Evolutionary conservation across 805 yeast species (phyloP).

Genomic region (Monosporozyma solicola): DNA sequence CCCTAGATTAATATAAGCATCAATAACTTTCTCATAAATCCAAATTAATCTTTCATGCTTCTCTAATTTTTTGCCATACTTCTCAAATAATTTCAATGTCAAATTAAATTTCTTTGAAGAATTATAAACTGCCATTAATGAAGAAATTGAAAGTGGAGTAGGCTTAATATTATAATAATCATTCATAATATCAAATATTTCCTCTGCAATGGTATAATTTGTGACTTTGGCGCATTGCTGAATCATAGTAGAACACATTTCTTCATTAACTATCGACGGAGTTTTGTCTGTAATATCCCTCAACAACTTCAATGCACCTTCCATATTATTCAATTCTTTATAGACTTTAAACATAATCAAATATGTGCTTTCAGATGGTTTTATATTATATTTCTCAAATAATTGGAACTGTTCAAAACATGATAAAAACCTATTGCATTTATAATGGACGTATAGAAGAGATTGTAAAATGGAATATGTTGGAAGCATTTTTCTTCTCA

Average conservation of each 20-base stretch:
- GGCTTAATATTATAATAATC: slow-evolving; percentile 24
- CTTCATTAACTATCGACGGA: slow-evolving; percentile 14
- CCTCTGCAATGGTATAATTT: slow-evolving; percentile 23
- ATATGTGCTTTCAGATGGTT: slow-evolving; percentile 23
- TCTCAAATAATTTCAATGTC: slow-evolving; percentile 16
- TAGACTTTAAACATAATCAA: slow-evolving; percentile 22
- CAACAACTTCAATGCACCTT: slow-evolving; percentile 26
- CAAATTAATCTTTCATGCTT: slow-evolving; percentile 4
- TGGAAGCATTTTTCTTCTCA: slow-evolving; percentile 41
- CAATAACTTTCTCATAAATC: slow-evolving; percentile 18
- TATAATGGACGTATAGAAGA: slow-evolving; percentile 19
- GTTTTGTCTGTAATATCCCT: slow-evolving; percentile 20
- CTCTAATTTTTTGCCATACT: slow-evolving; percentile 4
- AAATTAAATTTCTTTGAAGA: slow-evolving; percentile 15
- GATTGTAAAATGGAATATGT: slow-evolving; percentile 26
- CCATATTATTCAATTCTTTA: slow-evolving; percentile 20
- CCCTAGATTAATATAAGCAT: slow-evolving; percentile 14
- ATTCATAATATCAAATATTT: slow-evolving; percentile 25
- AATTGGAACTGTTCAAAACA: slow-evolving; percentile 25
- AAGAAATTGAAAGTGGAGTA: slow-evolving; percentile 17
- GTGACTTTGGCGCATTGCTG: slow-evolving; percentile 21
- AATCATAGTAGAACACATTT: slow-evolving; percentile 21
- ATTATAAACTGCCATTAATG: slow-evolving; percentile 23
- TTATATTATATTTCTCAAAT: slow-evolving; percentile 22
- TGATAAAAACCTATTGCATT: slow-evolving; percentile 15